Percentiles rank a stretch among this genome's conserved stretches.
Evolutionary conservation across 2,329 filamentous ascomycete species (phyloP).

Genomic region (Venturia asperata): DNA sequence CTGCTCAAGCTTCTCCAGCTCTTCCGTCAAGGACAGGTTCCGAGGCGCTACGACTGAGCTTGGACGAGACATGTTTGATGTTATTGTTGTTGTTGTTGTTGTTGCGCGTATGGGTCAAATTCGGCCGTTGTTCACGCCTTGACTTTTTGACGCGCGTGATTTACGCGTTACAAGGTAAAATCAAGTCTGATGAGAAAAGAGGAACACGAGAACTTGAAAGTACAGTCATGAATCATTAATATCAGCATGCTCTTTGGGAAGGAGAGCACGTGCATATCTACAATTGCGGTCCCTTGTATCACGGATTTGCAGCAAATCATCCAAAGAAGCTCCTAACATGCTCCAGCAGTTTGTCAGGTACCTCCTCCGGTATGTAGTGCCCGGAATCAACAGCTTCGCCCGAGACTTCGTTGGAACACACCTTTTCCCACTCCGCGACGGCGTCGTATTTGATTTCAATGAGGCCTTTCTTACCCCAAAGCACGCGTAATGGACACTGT

Average conservation of each 20-base stretch:
- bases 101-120: not conserved
- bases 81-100: not conserved
- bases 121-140: not conserved
- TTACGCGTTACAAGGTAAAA: not conserved
- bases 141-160: not conserved
- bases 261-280: not conserved
- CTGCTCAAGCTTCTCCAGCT: constrained; percentile 92
- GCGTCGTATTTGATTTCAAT: constrained; percentile 47
- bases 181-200: not conserved
- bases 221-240: too few species aligned
- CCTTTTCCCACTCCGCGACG: constrained; percentile 45
- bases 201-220: too few species aligned
- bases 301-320: constrained; percentile 20
- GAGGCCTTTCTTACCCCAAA: constrained; percentile 46
- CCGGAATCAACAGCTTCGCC: constrained; percentile 42
- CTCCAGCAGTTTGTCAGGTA: constrained; percentile 40
- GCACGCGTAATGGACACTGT: constrained; percentile 40
- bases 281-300: not conserved
- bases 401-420: constrained; percentile 32
- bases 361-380: constrained; percentile 48
- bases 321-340: constrained; percentile 38
- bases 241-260: not conserved
- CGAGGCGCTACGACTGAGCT: constrained; percentile 41
- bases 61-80: constrained; percentile 43
- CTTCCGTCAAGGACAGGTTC: constrained; percentile 77